These are phyloP conservation scores for Apiospora rasikravindrae DNA, from an alignment of 2,329 filamentous ascomycete genomes.

Conservation along the genomic window DNA sequence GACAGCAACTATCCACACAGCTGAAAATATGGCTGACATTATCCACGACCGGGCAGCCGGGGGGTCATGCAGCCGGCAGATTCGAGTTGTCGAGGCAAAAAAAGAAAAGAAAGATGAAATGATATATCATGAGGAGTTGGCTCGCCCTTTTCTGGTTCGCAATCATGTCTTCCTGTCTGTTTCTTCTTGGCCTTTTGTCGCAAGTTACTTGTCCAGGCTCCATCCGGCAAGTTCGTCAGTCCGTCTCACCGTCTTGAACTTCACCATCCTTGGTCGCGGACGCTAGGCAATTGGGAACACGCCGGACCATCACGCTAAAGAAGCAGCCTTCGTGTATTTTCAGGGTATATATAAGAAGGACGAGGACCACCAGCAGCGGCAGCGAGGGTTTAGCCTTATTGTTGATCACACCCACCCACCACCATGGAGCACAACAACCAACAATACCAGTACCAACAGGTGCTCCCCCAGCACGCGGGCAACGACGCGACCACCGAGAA, in stretches of 20 bases:
- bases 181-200: neutral
- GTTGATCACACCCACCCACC: neutral
- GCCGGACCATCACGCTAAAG: neutral
- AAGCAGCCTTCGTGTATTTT: neutral
- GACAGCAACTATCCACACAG: neutral
- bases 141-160: neutral
- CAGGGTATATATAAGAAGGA: neutral
- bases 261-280: neutral
- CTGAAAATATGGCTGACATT: slow-evolving; percentile 13
- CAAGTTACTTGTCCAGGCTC: neutral
- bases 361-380: neutral
- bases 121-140: neutral
- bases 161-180: neutral
- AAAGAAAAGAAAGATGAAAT: neutral
- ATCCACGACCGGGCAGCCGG: neutral
- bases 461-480: neutral
- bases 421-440: neutral
- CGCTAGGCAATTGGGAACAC: neutral
- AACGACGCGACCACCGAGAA: neutral
- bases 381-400: neutral
- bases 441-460: neutral
- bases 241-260: neutral
- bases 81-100: neutral
- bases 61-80: neutral
- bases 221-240: neutral